Conservation (phyloP, 1,284 basidiomycete species). For the Puccinia coronata region DNA sequence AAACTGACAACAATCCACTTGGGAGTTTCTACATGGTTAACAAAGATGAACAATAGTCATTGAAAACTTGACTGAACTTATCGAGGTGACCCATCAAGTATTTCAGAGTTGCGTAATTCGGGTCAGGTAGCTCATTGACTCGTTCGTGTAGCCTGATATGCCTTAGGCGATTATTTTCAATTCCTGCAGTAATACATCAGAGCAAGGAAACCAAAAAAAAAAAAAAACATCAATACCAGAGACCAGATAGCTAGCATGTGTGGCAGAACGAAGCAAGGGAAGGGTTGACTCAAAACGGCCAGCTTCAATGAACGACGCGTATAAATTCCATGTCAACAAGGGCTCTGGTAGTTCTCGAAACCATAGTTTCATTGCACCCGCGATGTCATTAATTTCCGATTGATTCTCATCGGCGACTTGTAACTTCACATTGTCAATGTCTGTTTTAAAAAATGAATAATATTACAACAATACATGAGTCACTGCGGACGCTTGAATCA, state of each 20-base stretch:
- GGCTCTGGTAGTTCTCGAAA: constrained; percentile 94
- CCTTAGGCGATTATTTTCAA: constrained; percentile 86
- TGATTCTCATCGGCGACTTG: constrained; percentile 80
- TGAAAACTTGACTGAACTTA: constrained; percentile 63
- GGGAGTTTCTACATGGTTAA: not conserved
- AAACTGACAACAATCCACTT: not conserved
- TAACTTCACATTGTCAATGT: constrained; percentile 79
- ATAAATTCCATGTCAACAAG: constrained; percentile 77
- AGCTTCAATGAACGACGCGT: constrained; percentile 90
- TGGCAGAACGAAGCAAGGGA: not conserved
- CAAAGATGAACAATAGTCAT: not conserved
- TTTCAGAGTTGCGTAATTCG: constrained; percentile 96
- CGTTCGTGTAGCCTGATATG: constrained; percentile 94
- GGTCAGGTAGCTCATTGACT: constrained; percentile 95
- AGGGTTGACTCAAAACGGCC: constrained; percentile 66
- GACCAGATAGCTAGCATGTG: constrained; percentile 3
- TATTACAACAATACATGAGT: constrained; percentile 50
- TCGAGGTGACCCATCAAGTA: constrained; percentile 92
- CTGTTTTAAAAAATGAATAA: constrained; percentile 61
- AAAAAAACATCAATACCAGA: not conserved
- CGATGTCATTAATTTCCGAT: constrained; percentile 91
- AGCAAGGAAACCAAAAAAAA: not conserved
- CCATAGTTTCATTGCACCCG: constrained; percentile 93
- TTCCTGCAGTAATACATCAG: constrained; percentile 64
- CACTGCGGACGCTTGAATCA: not conserved